These are phyloP conservation scores for Geotrichum klebahnii DNA, from an alignment of 1,139 yeast genomes.

Conservation along the genomic window DNA sequence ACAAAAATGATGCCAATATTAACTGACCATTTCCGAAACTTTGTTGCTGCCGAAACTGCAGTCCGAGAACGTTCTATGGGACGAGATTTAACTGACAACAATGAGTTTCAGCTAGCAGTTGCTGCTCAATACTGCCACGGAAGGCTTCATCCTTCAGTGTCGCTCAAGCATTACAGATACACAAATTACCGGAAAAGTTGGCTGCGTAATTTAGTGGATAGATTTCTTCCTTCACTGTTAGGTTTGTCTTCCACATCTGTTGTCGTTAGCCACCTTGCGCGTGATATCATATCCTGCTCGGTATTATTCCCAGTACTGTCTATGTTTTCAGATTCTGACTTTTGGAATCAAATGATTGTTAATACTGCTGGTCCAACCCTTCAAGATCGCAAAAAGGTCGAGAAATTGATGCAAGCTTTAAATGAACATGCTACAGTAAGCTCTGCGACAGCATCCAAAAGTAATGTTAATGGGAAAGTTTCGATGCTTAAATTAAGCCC, in stretches of 20 bases:
- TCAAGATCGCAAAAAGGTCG: constrained; percentile 72
- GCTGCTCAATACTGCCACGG: constrained; percentile 57
- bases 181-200: constrained; percentile 53
- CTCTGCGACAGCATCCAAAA: constrained; percentile 9
- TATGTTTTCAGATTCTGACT: constrained; percentile 68
- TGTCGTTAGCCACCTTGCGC: constrained; percentile 49
- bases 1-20: constrained; percentile 59
- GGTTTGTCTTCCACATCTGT: constrained; percentile 52
- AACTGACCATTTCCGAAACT: constrained; percentile 60
- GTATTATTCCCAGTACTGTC: constrained; percentile 53
- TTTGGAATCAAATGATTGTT: constrained; percentile 64
- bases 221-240: constrained; percentile 51
- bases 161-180: constrained; percentile 43
- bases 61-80: constrained; percentile 33
- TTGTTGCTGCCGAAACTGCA: constrained; percentile 48
- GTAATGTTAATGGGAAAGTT: constrained; percentile 8
- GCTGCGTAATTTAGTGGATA: constrained; percentile 45
- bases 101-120: constrained; percentile 52
- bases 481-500: constrained; percentile 33
- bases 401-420: constrained; percentile 64
- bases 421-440: constrained; percentile 52
- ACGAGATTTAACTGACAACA: constrained; percentile 40
- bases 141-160: constrained; percentile 59
- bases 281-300: constrained; percentile 61
- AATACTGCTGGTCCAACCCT: constrained; percentile 61